Percentiles rank a stretch among this genome's conserved stretches.
Evolutionary conservation across 192 early-diverging fungal genomes (phyloP).

Genomic region (Podila clonocystis): DNA sequence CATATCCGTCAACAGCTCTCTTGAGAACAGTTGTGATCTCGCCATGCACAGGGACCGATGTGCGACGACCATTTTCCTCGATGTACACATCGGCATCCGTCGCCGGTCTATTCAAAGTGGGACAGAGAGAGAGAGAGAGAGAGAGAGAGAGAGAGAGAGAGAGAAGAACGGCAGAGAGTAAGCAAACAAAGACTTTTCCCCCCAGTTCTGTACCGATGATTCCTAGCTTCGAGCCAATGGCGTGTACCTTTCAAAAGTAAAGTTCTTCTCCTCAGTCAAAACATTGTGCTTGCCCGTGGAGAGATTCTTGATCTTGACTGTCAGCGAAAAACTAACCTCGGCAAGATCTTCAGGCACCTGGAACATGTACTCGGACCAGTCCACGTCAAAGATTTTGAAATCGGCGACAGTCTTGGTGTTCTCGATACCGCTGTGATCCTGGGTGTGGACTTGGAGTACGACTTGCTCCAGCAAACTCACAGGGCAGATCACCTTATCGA

Average conservation of each 20-base stretch:
- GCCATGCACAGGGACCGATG: constrained; percentile 29
- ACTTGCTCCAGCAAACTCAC: constrained; percentile 51
- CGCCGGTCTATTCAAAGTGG: background rate
- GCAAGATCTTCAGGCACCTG: constrained; percentile 50
- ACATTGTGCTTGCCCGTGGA: constrained; percentile 23
- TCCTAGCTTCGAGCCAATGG: background rate
- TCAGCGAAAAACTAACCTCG: constrained; percentile 13
- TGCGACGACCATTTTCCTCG: background rate
- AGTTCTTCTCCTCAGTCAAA: background rate
- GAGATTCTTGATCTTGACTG: constrained; percentile 46
- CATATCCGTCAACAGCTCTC: constrained; percentile 20
- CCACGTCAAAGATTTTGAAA: constrained; percentile 19
- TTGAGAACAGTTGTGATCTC: constrained; percentile 26
- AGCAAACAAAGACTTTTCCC: background rate
- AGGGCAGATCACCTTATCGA: constrained; percentile 15
- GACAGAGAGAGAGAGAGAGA: no score
- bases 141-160: no score
- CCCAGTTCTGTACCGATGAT: no score
- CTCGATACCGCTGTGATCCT: constrained; percentile 17
- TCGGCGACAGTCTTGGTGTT: constrained; percentile 17
- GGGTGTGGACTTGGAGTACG: constrained; percentile 21
- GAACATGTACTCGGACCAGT: constrained; percentile 36
- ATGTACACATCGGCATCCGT: background rate
- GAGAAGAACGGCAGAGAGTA: no score
- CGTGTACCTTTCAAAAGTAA: constrained; percentile 16